phyloP scores from a whole-genome alignment of 495 filamentous ascomycete genomes.

The Neurospora intermedia region DNA sequence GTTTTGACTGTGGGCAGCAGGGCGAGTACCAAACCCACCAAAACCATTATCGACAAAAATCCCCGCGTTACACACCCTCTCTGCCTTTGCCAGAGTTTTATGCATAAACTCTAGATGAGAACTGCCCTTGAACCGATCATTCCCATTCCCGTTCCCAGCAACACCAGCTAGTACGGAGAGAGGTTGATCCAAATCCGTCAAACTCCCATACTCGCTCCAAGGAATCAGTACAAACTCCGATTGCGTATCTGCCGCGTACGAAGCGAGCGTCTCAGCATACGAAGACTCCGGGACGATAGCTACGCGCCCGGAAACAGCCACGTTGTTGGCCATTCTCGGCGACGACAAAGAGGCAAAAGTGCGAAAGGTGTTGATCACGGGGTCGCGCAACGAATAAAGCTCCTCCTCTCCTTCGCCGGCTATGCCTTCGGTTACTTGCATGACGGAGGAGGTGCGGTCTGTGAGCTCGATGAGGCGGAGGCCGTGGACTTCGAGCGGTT shows the following conservation, averaged over 20 bases:
- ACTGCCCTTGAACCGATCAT: slow-evolving; percentile 39
- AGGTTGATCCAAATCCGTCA: slow-evolving; percentile 47
- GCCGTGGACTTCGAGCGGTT: slow-evolving; percentile 71
- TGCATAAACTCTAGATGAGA: slow-evolving; percentile 57
- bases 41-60: slow-evolving; percentile 73
- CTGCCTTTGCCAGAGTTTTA: slow-evolving; percentile 47
- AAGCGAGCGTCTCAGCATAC: slow-evolving; percentile 66
- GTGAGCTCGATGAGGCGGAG: slow-evolving; percentile 80
- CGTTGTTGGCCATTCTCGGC: slow-evolving; percentile 40
- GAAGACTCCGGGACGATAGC: slow-evolving; percentile 64
- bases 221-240: slow-evolving; percentile 82
- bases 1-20: slow-evolving; percentile 6
- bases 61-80: slow-evolving; percentile 51
- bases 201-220: slow-evolving; percentile 77
- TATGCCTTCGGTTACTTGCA: slow-evolving; percentile 66
- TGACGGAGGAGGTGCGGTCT: slow-evolving; percentile 87
- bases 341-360: slow-evolving; percentile 63
- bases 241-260: slow-evolving; percentile 51
- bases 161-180: slow-evolving; percentile 17
- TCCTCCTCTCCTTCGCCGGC: slow-evolving; percentile 47
- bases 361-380: slow-evolving; percentile 84
- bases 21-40: slow-evolving; percentile 35
- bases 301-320: slow-evolving; percentile 73
- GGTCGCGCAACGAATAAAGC: slow-evolving; percentile 58
- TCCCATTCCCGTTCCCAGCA: no score